Base-by-base conservation (phyloP, 257 asterid genomes). In the Plectranthus barbatus region DNA sequence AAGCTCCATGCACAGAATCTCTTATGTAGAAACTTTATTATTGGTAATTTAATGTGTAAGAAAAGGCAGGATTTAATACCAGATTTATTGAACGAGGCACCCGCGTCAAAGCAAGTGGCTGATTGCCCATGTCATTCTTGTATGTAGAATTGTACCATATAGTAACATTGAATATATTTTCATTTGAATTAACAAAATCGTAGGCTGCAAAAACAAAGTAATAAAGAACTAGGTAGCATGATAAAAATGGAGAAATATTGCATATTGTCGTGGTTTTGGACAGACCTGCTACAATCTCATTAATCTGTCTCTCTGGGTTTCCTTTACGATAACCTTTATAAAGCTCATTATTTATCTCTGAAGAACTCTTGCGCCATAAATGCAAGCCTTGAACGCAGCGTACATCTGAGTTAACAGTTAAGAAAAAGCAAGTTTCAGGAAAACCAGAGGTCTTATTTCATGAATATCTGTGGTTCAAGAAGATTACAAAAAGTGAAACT, bases 11-110 rank as follows among this genome's bases (percentile, higher is more conserved):
- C 29, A 1, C 29, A 23, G 29, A 23, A 1, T 23, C 29, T 23
- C 4, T 23, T n/a, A n/a, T n/a, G n/a, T n/a, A n/a, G n/a, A n/a
- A n/a, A n/a, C n/a, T n/a, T n/a, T n/a, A n/a, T n/a, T n/a, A n/a
- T n/a, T n/a, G n/a, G n/a, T n/a, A n/a, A n/a, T n/a, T n/a, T n/a
- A n/a, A n/a, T n/a, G n/a, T 8, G 41, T 54, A 70, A 52, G 45
- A 20, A 11, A 59, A 54, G 72, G 49, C 41, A 42, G 69, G 62
- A 56, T 31, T 73, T 66, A 62, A 70, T 85, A 93, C 99, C 97
- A 93, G 69, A 80, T 93, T 93, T 64, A 93, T 81, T 17, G 97
- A 81, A 36, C 99, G 95, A 74, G 97, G 94, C 73, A 93, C 97
- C 77, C 99, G 83, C n/a, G 81, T 75, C 75, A 85, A 81, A 53